phyloP scores from a whole-genome alignment of 352 stramenopile species.

The Pythium dissotocum region DNA sequence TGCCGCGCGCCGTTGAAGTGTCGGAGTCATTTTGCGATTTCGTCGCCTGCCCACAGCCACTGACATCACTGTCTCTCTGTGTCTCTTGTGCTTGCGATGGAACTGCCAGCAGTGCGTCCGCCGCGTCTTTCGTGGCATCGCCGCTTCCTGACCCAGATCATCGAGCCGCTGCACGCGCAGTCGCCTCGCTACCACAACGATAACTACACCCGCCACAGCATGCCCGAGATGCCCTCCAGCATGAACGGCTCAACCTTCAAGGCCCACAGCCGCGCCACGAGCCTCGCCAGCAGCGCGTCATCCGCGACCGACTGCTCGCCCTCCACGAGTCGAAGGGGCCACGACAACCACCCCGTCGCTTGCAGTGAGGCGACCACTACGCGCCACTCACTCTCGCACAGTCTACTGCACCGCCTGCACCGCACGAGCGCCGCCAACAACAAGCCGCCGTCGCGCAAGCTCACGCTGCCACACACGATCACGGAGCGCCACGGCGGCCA shows the following conservation, averaged over 20 bases:
- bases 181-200: conserved; percentile 9
- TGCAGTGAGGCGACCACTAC: background rate
- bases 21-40: conserved; percentile 19
- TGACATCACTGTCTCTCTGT: conserved; percentile 17
- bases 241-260: background rate
- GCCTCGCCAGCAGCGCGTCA: conserved; percentile 20
- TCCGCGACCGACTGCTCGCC: conserved; percentile 9
- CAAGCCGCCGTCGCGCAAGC: conserved; percentile 23
- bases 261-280: conserved; percentile 24
- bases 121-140: conserved; percentile 29
- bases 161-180: conserved; percentile 8
- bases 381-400: conserved; percentile 21
- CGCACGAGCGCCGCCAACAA: background rate
- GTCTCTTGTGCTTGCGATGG: conserved; percentile 19
- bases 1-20: conserved; percentile 1
- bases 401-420: conserved; percentile 22
- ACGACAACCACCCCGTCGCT: background rate
- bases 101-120: conserved; percentile 31
- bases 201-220: conserved; percentile 4
- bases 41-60: conserved; percentile 4
- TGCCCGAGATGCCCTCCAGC: conserved; percentile 1
- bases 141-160: conserved; percentile 22
- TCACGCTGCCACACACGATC: conserved; percentile 76
- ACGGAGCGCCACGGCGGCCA: conserved; percentile 67
- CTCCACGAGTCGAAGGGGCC: background rate